Conservation (phyloP, 2,329 filamentous ascomycete species). For the Cladophialophora carrionii region DNA sequence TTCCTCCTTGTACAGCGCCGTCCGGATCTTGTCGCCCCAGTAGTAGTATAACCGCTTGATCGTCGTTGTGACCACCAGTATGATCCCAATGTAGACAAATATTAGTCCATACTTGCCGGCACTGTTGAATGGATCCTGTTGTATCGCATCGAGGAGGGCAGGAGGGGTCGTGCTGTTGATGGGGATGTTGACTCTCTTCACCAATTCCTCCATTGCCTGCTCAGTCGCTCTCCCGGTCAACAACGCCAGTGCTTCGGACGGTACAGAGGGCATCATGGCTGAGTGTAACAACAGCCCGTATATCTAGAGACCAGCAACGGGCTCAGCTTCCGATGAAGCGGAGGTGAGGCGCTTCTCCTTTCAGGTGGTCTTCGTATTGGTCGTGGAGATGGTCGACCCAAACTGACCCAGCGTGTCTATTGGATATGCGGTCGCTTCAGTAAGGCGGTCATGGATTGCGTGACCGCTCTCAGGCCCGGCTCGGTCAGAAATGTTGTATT, state of each 20-base stretch:
- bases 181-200: conserved; percentile 60
- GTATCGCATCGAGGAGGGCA: conserved; percentile 59
- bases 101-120: conserved; percentile 84
- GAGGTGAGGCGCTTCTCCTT: conserved; percentile 4
- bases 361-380: background rate
- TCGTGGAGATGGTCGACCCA: conserved; percentile 17
- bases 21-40: conserved; percentile 91
- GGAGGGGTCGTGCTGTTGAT: conserved; percentile 60
- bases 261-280: conserved; percentile 21
- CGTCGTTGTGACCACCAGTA: conserved; percentile 68
- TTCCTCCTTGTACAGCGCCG: conserved; percentile 84
- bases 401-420: conserved; percentile 22
- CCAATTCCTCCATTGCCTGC: conserved; percentile 38
- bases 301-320: background rate
- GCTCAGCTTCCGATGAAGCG: background rate
- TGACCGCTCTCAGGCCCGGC: conserved; percentile 24
- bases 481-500: conserved; percentile 19
- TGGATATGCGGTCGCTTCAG: conserved; percentile 21
- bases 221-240: conserved; percentile 23
- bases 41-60: conserved; percentile 79
- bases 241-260: conserved; percentile 23
- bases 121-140: conserved; percentile 74
- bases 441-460: conserved; percentile 18
- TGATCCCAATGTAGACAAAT: conserved; percentile 85
- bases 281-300: background rate